A percentile compares a stretch with the other conserved stretches of the same genome.
phyloP scores from a whole-genome alignment of 495 filamentous ascomycete species.

The Aspergillus leporis region DNA sequence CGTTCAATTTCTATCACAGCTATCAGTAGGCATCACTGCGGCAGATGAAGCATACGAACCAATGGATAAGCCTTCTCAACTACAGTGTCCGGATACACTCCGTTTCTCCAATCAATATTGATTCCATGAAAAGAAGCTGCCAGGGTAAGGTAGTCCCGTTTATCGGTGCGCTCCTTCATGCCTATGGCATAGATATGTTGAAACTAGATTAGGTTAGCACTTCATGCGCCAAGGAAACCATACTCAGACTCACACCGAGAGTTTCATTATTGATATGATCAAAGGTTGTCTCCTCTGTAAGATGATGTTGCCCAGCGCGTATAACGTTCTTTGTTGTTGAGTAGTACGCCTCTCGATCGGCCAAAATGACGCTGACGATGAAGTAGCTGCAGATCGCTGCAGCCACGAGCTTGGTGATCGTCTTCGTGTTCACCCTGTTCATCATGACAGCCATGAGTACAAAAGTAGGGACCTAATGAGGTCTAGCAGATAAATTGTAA shows the following conservation, averaged over 20 bases:
- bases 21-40: neutral
- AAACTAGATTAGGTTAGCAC: constrained; percentile 21
- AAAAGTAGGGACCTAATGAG: neutral
- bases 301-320: constrained; percentile 8
- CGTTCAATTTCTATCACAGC: constrained; percentile 13
- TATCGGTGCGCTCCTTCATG: constrained; percentile 59
- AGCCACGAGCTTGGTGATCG: constrained; percentile 12
- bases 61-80: constrained; percentile 27
- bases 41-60: constrained; percentile 4
- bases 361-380: constrained; percentile 10
- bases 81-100: constrained; percentile 30
- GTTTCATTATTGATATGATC: constrained; percentile 31
- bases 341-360: constrained; percentile 15
- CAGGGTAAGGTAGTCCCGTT: constrained; percentile 59
- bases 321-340: constrained; percentile 19
- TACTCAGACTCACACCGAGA: constrained; percentile 22
- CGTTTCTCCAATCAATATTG: constrained; percentile 55
- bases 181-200: constrained; percentile 58
- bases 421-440: constrained; percentile 13
- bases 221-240: neutral
- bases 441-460: constrained; percentile 8
- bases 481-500: neutral
- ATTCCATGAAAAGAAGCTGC: constrained; percentile 54
- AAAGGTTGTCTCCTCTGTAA: constrained; percentile 18
- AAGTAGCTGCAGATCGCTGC: constrained; percentile 14